These are phyloP conservation scores for Penicillium lagena DNA, from an alignment of 495 filamentous ascomycete species.

Conservation along the genomic window DNA sequence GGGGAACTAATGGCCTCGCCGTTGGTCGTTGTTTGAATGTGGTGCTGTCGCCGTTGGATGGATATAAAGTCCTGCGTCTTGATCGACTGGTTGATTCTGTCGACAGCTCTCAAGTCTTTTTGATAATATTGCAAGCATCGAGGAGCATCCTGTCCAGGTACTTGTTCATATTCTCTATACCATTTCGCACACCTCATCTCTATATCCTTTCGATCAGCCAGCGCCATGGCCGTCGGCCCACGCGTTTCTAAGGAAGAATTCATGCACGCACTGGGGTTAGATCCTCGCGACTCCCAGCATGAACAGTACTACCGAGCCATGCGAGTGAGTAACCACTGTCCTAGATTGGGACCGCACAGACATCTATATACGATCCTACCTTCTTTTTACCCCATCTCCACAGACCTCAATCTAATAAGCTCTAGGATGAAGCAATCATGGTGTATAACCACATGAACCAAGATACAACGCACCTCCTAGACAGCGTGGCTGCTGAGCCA, in stretches of 20 bases:
- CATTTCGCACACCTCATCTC: not conserved
- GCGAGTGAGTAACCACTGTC: conserved; percentile 22
- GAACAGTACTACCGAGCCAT: conserved; percentile 39
- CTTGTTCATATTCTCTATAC: not conserved
- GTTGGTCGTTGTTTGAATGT: too few species aligned
- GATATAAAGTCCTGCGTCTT: too few species aligned
- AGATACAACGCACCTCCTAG: conserved; percentile 34
- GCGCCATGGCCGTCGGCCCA: conserved; percentile 30
- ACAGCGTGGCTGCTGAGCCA: conserved; percentile 28
- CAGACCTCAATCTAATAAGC: not conserved
- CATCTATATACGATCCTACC: too few species aligned
- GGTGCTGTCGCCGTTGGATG: too few species aligned
- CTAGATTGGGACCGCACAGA: too few species aligned
- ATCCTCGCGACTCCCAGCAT: conserved; percentile 32
- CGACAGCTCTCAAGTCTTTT: too few species aligned
- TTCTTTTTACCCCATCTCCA: too few species aligned
- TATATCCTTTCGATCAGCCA: not conserved
- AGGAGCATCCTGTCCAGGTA: too few species aligned
- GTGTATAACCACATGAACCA: conserved; percentile 38
- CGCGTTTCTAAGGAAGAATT: conserved; percentile 43
- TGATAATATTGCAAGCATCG: too few species aligned
- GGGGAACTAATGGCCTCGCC: too few species aligned
- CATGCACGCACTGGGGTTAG: conserved; percentile 34
- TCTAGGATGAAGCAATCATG: conserved; percentile 41
- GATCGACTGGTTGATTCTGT: too few species aligned